Base-by-base conservation (phyloP, 441 rosid species). In the Hura crepitans region DNA sequence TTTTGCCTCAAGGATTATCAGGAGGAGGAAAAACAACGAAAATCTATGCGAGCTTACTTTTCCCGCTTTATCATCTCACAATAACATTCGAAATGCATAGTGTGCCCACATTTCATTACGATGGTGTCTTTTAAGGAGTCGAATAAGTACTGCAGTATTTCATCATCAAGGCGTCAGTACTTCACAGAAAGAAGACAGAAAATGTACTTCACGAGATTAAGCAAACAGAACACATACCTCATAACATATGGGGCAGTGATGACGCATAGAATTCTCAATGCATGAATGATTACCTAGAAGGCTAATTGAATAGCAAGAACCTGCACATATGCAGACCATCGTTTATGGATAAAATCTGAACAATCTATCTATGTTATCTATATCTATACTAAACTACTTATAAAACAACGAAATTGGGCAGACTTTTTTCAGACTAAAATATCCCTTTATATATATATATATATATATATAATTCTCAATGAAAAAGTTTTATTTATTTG, bases 21-120 rank as follows among this genome's bases (percentile, higher is more conserved):
- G 6, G 14, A 30, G 9, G 14, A 25, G 20, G 37, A 27, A 51
- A 37, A n/a, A 23, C 2, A 0, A 58, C 31, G 60, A 71, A 17
- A 68, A 68, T 22, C 54, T 39, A 14, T 1, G 65, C 20, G n/a
- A 27, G 55, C 87, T 90, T 78, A 94, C 99, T 92, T 89, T 80
- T 85, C 89, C n/a, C 66, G 97, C 74, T 85, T 85, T 69, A 87
- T 71, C 99, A 94, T 94, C 86, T 92, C 97, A 1, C 45, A 14
- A 74, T 71, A 87, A 76, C 99, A 94, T 72, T 94, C 96, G 22
- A 33, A 25, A 63, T 94, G 99, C 97, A 94, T 94, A 0, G 99
- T 94, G 87, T 94, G 99, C 63, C 99, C 99, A 11, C 99, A 94
- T 85, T 86, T 92, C 99, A 94, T 89, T 15, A 92, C 99, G 0